Evolutionary conservation across 495 filamentous ascomycete genomes (phyloP).

Genomic region (Hyaloscypha variabilis): DNA sequence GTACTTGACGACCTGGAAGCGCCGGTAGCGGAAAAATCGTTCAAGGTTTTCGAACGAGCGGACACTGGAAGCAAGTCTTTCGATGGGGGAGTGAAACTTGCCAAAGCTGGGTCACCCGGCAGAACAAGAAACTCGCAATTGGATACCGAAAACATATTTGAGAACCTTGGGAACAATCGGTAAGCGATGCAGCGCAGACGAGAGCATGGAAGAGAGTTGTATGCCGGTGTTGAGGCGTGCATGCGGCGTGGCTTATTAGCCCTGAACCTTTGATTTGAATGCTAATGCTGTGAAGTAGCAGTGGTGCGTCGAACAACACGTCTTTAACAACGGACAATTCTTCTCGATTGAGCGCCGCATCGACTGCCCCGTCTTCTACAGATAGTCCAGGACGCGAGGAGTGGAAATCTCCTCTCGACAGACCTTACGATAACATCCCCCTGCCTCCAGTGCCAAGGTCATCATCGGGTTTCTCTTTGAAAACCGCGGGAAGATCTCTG

Average conservation of each 20-base stretch:
- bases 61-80: constrained; percentile 47
- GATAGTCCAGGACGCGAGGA: constrained; percentile 62
- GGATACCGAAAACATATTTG: constrained; percentile 59
- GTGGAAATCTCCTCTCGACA: constrained; percentile 50
- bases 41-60: constrained; percentile 63
- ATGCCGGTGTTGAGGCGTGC: not conserved
- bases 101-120: constrained; percentile 43
- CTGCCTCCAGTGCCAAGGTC: constrained; percentile 59
- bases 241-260: not conserved
- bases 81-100: constrained; percentile 46
- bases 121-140: constrained; percentile 35
- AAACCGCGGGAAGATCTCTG: constrained; percentile 71
- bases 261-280: constrained; percentile 24
- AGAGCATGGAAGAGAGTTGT: not conserved
- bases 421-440: constrained; percentile 56
- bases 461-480: constrained; percentile 54
- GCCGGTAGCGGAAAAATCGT: constrained; percentile 43
- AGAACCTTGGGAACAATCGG: constrained; percentile 55
- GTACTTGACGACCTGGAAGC: constrained; percentile 56
- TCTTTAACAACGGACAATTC: constrained; percentile 65
- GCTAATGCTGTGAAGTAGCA: constrained; percentile 52
- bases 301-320: constrained; percentile 68
- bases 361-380: constrained; percentile 72
- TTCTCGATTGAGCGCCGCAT: constrained; percentile 71
- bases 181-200: constrained; percentile 36